A percentile compares a stretch with the other conserved stretches of the same genome.
Conservation (phyloP, 2,329 filamentous ascomycete species). For the Colletotrichum theobromicola region DNA sequence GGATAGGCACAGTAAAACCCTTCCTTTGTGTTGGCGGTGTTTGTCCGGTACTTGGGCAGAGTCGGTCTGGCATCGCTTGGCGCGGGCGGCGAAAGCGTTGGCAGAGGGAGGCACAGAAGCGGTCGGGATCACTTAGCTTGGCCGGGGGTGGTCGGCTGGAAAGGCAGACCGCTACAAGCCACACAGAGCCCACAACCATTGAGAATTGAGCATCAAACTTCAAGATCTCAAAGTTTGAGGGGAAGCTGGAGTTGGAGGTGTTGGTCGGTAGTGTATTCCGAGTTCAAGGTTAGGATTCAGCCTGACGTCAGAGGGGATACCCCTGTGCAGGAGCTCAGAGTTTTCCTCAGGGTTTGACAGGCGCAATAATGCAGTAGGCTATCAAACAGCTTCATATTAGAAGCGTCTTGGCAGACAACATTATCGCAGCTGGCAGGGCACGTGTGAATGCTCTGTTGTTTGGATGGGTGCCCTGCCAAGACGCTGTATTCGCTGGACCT, state of each 20-base stretch:
- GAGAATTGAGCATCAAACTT: not conserved
- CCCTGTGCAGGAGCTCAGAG: not conserved
- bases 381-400: not conserved
- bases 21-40: not conserved
- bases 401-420: not conserved
- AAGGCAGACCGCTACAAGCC: conserved; percentile 2
- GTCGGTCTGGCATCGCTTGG: conserved; percentile 7
- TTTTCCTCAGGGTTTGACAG: not conserved
- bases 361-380: not conserved
- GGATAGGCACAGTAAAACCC: not conserved
- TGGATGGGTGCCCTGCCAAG: not conserved
- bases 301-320: conserved; percentile 3
- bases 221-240: not conserved
- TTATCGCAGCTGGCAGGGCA: not conserved
- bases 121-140: not conserved
- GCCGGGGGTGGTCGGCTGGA: not conserved
- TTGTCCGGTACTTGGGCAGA: not conserved
- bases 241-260: not conserved
- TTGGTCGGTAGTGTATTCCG: not conserved
- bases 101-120: conserved; percentile 1
- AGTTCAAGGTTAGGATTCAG: not conserved
- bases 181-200: not conserved
- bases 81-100: not conserved
- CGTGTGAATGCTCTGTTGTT: not conserved
- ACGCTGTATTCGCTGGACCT: not conserved